Evolutionary conservation across 2,329 filamentous ascomycete genomes (phyloP).

Genomic region (Colletotrichum spaethianum): DNA sequence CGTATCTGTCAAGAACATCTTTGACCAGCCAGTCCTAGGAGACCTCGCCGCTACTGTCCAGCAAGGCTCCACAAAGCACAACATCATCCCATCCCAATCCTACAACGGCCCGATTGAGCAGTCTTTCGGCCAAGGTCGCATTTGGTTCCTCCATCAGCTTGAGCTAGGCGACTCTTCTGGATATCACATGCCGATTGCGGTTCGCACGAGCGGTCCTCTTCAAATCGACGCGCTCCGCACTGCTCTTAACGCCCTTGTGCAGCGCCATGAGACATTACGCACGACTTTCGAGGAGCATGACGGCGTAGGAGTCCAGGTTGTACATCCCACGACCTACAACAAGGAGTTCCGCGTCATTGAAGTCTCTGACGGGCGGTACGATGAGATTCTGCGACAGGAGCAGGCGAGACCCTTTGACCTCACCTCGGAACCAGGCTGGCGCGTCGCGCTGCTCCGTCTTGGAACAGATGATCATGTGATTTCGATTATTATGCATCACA

Average conservation of each 20-base stretch:
- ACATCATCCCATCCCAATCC: not conserved
- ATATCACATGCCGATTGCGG: conserved; percentile 42
- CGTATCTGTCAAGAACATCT: conserved; percentile 37
- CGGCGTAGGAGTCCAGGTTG: not conserved
- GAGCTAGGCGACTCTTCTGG: conserved; percentile 34
- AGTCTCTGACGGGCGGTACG: not conserved
- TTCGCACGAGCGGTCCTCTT: conserved; percentile 39
- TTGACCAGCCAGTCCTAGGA: conserved; percentile 28
- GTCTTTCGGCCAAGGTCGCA: conserved; percentile 44
- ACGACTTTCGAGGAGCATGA: conserved; percentile 40
- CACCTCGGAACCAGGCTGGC: not conserved
- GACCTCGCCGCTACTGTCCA: conserved; percentile 22
- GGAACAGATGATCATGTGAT: conserved; percentile 9
- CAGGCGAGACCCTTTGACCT: not conserved
- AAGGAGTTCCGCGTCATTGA: not conserved
- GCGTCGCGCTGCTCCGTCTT: conserved; percentile 27
- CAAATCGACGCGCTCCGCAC: conserved; percentile 34
- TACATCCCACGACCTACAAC: conserved; percentile 18
- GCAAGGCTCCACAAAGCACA: conserved; percentile 10
- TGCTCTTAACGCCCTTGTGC: conserved; percentile 38
- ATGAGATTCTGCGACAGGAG: not conserved
- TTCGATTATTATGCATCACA: conserved; percentile 20
- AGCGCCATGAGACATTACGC: conserved; percentile 43
- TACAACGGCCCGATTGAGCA: conserved; percentile 42
- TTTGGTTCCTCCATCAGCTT: conserved; percentile 45